Percentiles rank a stretch among this genome's conserved stretches.
phyloP scores from a whole-genome alignment of 1,284 basidiomycete species.

The Singerocomus inundabilis region DNA sequence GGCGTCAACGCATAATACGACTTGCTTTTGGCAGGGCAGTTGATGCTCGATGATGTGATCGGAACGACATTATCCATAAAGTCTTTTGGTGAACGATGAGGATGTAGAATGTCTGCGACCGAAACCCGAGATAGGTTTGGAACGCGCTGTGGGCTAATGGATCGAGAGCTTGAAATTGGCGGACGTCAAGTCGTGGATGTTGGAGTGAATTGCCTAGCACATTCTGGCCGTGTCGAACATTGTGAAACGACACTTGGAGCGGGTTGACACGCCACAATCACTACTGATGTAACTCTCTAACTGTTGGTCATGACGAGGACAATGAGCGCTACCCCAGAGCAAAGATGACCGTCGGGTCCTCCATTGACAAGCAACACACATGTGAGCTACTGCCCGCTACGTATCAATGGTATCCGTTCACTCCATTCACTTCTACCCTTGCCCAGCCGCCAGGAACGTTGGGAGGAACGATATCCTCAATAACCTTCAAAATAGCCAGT shows the following conservation, averaged over 20 bases:
- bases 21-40: neutral
- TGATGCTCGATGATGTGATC: neutral
- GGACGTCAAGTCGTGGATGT: neutral
- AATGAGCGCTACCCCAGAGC: conserved; percentile 2
- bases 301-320: conserved; percentile 6
- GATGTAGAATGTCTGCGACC: neutral
- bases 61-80: neutral
- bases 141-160: neutral
- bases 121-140: neutral
- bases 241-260: neutral
- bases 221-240: neutral
- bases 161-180: neutral
- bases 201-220: no score
- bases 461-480: conserved; percentile 37
- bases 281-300: neutral
- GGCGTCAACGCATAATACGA: neutral
- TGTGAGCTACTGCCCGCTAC: neutral
- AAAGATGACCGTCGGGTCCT: conserved; percentile 5
- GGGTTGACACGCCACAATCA: neutral
- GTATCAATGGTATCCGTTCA: conserved; percentile 12
- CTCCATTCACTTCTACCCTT: conserved; percentile 6
- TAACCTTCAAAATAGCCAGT: conserved; percentile 42
- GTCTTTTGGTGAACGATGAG: neutral
- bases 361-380: conserved; percentile 7
- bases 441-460: conserved; percentile 10